A percentile compares a stretch with the other conserved stretches of the same genome.
These are phyloP conservation scores for Cercophora samala DNA, from an alignment of 495 filamentous ascomycete species.

Conservation along the genomic window DNA sequence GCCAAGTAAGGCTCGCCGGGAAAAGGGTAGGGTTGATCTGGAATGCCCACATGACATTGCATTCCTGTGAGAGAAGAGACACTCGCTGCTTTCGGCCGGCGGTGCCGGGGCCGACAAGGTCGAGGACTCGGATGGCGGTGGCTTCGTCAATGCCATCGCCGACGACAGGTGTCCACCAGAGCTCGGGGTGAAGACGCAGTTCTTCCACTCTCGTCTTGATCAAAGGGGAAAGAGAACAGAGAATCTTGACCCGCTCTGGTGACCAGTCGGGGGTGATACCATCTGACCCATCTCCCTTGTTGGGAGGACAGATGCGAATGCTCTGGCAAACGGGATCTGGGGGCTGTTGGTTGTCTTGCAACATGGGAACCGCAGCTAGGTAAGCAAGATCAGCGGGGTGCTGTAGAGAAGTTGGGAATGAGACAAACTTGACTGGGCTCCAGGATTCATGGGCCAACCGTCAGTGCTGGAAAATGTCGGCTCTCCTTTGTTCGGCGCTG, in stretches of 20 bases:
- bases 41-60: conserved; percentile 16
- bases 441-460: not conserved
- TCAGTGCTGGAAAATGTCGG: not conserved
- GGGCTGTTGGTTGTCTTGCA: not conserved
- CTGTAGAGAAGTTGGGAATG: not conserved
- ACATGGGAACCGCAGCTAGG: not conserved
- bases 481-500: not conserved
- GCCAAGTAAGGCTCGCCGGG: conserved; percentile 11
- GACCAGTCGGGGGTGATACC: conserved; percentile 14
- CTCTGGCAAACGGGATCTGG: conserved; percentile 10
- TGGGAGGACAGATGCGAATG: conserved; percentile 11
- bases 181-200: conserved; percentile 3
- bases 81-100: not conserved
- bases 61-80: not conserved
- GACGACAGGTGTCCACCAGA: not conserved
- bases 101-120: conserved; percentile 6
- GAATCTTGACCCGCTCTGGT: not conserved
- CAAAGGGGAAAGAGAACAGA: conserved; percentile 10
- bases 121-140: conserved; percentile 3
- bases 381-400: not conserved
- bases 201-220: conserved; percentile 6
- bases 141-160: conserved; percentile 7
- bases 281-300: conserved; percentile 3
- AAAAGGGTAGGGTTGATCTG: conserved; percentile 9
- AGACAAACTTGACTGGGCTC: not conserved